Base-by-base conservation (phyloP, 495 filamentous ascomycete species). In the Xylaria longipes region DNA sequence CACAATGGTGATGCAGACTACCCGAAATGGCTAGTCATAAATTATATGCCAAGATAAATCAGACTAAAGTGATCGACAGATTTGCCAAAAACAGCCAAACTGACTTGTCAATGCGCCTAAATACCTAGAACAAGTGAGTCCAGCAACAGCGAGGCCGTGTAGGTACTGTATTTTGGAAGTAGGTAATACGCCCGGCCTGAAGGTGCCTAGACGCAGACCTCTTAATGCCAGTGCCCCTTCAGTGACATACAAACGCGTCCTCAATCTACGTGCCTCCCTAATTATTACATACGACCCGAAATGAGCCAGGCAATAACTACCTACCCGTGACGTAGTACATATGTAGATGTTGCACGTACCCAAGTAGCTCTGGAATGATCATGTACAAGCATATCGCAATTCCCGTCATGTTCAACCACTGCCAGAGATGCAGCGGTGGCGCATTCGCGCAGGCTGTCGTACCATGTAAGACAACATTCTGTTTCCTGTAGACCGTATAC, bases 401-500 rank as follows among this genome's bases (percentile, higher is more conserved):
- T 56, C 50, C 8, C 25, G 14, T 29, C 54, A 37, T 60, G 57
- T 14, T 7, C 57, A 65, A 31, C 39, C 25, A 31, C 41, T 39
- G 31, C 33, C 57, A 60, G 33, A 60, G 46, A 63, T 63, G 48
- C 65, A 27, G 68, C 17, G 22, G 33, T 41, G 68, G 58, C 58
- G 58, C 58, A 56, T n/a, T 41, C 37, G 2, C 60, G 68, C 60
- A 70, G n/a, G 17, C 58, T 70, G 68, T 33, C n/a, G 68, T 70
- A 35, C 46, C 62, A 61, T 54, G 58, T 70, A 25, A 70, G 46
- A 70, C 68, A 64, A 25, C 58, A 35, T 33, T 50, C 22, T 45
- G 35, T 14, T 46, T 60, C 33, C 50, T 41, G 48, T 45, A 17
- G 6, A 20, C 9, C 11, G 11, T 56, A 52, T 62, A 61, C 31